Evolutionary conservation across 352 stramenopile genomes (phyloP), one percentile per base, ranked within the genome.

Genomic region (Globisporangium irregulare): DNA sequence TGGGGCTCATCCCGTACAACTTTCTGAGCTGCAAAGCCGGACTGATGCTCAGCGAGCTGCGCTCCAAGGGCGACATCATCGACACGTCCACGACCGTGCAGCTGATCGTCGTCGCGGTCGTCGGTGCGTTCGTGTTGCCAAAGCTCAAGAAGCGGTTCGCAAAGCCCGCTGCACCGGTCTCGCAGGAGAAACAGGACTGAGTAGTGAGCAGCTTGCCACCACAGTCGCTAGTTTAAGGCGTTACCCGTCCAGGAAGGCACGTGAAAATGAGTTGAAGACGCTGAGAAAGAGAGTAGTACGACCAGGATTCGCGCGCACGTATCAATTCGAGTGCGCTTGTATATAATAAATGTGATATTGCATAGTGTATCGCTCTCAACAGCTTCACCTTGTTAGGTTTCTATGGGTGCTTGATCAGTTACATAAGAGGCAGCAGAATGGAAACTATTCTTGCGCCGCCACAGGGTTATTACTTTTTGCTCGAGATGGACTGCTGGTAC

Each of bases 21-120:
- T 92, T 94, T 72, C 58, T 94, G 32, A 92, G 84, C 71, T 94
- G 86, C 73, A 89, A 94, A 69, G 86, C 86, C 48, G 86, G 86
- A 0, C 67, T 94, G 22, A 90, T 94, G 41, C 74, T 94, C 38
- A 82, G 83, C 27, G 75, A 89, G 63, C 74, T 94, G 32, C 81
- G 80, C 25, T 90, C 84, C 12, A 81, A 82, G 32, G 77, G 78
- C 64, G 86, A 94, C 56, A 92, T 94, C 64, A 92, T 94, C 63
- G 82, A 94, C 74, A 90, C 74, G 59, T 74, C 71, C 51, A 92
- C 84, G 9, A 94, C 84, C 1, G 69, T 91, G 59, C 86, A 94
- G 72, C 74, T 94, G 25, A 79, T 92, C 32, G 80, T 89, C 12
- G 80, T 91, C n/a, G 86, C 86, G 3, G 59, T 79, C 24, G 79